These are phyloP conservation scores for Vigna radiata DNA, from an alignment of 306 rosid genomes.

Conservation along the genomic window DNA sequence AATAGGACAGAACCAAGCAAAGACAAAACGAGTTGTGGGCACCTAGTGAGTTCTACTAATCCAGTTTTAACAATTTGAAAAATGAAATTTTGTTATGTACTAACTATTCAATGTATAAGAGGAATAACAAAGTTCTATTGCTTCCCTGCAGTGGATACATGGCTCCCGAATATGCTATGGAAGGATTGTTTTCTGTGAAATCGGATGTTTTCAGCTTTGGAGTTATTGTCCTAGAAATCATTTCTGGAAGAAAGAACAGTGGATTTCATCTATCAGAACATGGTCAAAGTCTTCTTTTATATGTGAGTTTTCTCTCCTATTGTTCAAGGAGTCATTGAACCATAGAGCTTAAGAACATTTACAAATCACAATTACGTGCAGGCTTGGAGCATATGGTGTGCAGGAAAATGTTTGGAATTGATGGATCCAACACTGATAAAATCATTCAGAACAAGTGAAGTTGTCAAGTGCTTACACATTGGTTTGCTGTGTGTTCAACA, in stretches of 20 bases:
- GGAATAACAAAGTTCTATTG: background rate
- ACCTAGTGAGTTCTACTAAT: slow-evolving; percentile 46
- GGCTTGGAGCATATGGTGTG: slow-evolving; percentile 47
- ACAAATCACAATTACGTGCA: background rate
- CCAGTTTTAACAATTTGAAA: background rate
- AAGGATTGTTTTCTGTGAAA: slow-evolving; percentile 50
- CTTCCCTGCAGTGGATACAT: slow-evolving; percentile 51
- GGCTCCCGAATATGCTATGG: slow-evolving; percentile 62
- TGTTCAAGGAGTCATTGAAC: background rate
- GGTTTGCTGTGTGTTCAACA: slow-evolving; percentile 55
- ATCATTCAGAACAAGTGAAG: slow-evolving; percentile 10
- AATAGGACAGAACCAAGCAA: slow-evolving; percentile 46
- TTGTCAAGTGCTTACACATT: slow-evolving; percentile 44
- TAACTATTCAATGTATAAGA: background rate
- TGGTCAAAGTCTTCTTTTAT: slow-evolving; percentile 51
- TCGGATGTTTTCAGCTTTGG: slow-evolving; percentile 59
- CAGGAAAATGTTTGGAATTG: slow-evolving; percentile 31
- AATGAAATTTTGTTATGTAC: background rate
- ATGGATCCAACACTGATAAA: slow-evolving; percentile 40
- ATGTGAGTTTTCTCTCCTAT: slow-evolving; percentile 34
- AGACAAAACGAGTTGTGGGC: slow-evolving; percentile 59
- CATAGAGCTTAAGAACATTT: background rate
- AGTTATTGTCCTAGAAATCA: slow-evolving; percentile 55
- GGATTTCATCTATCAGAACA: slow-evolving; percentile 39
- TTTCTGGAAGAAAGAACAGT: slow-evolving; percentile 45